Evolutionary conservation across 2,329 filamentous ascomycete species (phyloP).

Genomic region (Colletotrichum musicola): DNA sequence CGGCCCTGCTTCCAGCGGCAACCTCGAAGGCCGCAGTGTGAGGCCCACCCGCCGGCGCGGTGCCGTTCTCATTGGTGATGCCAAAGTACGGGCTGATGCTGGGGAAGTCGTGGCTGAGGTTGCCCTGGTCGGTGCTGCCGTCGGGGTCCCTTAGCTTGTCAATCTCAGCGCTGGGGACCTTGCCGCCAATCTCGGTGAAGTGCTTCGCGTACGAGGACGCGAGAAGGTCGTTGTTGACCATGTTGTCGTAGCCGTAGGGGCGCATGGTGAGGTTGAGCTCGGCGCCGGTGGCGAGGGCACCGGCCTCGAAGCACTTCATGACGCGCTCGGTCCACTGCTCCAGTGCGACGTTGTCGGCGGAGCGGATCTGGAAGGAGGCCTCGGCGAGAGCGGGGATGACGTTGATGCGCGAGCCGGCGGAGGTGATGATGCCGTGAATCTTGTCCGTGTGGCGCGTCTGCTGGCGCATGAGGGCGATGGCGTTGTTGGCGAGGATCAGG

Average conservation of each 20-base stretch:
- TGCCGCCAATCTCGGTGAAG: constrained; percentile 43
- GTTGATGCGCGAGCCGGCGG: constrained; percentile 56
- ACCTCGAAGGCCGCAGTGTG: constrained; percentile 66
- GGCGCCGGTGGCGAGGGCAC: constrained; percentile 47
- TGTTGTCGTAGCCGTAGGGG: constrained; percentile 47
- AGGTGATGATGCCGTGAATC: constrained; percentile 62
- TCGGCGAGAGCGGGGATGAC: constrained; percentile 65
- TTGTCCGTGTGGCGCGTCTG: constrained; percentile 62
- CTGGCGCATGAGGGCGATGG: constrained; percentile 61
- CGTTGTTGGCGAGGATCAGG: constrained; percentile 54
- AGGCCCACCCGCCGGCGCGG: constrained; percentile 51
- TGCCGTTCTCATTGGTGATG: constrained; percentile 45
- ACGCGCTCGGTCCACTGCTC: constrained; percentile 43
- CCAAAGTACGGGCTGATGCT: constrained; percentile 44
- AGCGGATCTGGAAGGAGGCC: constrained; percentile 70
- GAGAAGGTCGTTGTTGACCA: constrained; percentile 47
- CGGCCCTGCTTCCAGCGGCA: constrained; percentile 61
- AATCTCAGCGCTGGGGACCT: constrained; percentile 42
- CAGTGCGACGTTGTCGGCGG: constrained; percentile 50
- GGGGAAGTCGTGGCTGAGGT: constrained; percentile 47
- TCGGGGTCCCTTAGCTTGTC: constrained; percentile 44
- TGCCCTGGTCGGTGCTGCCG: constrained; percentile 47
- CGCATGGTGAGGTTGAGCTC: constrained; percentile 51
- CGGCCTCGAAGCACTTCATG: constrained; percentile 45
- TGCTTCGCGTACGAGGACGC: constrained; percentile 43